Evolutionary conservation across 2,329 filamentous ascomycete genomes (phyloP), one percentile per base, ranked within the genome.

Genomic region (Coleophoma eucalyptorum): DNA sequence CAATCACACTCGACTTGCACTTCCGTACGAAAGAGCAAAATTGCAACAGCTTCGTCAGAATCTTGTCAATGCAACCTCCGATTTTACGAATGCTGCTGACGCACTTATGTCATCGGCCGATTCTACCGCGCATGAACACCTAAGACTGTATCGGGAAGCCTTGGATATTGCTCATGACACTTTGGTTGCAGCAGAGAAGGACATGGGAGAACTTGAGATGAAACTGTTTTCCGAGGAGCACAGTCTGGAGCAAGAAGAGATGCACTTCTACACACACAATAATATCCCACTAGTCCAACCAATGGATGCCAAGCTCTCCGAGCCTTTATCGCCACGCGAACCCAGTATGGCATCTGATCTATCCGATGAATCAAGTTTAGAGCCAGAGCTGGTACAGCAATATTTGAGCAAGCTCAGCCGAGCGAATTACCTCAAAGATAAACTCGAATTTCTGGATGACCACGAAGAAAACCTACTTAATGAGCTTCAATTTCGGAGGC

Each of bases 221-320:
- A 43, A 46, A 15, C 47, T 61, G n/a, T 49, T 51, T 3, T 38
- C 50, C 7, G 57, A 59, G 33, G 58, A 59, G 40, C 19, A 52
- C 18, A 50, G 55, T 11, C 48, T 60, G 1, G 58, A 61, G 37
- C 41, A 55, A 35, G 56, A 61, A 40, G 60, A 62, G 50, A 31
- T 51, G 7, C 48, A 52, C 18, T 59, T 58, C 54, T 60, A 59
- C 41, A 46, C 44, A 2, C 32, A 49, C 38, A 47, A 56, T 32
- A 49, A 58, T 11, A 47, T 53, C 12, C 15, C 47, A 11, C 32
- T 51, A 6, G 16, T 19, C 11, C 40, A 34, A 13, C 16, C 51
- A 7, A 5, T 5, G 26, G 26, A 26, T 8, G 26, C 48, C 5
- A 52, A 50, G 38, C 41, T 58, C 12, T 49, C 57, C 37, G 47